Conservation (phyloP, 2,329 filamentous ascomycete species). For the Hypoxylon sp. region DNA sequence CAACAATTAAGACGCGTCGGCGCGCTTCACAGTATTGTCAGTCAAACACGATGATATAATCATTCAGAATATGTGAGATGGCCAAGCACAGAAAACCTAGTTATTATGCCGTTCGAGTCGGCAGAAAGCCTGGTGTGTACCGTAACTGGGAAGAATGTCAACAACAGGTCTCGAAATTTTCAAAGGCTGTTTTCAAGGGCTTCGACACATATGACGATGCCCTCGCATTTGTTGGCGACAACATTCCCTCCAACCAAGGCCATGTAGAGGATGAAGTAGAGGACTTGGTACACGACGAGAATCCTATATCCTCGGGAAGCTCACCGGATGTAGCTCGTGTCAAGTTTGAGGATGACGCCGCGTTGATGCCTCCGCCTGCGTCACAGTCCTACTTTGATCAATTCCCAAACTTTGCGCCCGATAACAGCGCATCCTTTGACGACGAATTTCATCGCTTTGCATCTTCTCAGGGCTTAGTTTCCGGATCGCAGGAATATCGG, state of each 20-base stretch:
- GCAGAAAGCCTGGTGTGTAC: slow-evolving; percentile 44
- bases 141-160: slow-evolving; percentile 39
- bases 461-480: slow-evolving; percentile 44
- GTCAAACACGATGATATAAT: background rate
- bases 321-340: background rate
- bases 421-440: slow-evolving; percentile 43
- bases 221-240: slow-evolving; percentile 20
- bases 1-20: slow-evolving; percentile 18
- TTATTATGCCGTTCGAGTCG: slow-evolving; percentile 45
- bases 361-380: slow-evolving; percentile 33
- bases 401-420: slow-evolving; percentile 43
- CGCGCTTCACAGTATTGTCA: background rate
- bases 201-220: slow-evolving; percentile 27
- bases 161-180: slow-evolving; percentile 26
- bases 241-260: background rate
- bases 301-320: background rate
- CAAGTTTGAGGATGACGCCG: slow-evolving; percentile 13
- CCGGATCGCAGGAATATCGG: slow-evolving; percentile 31
- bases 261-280: slow-evolving; percentile 2
- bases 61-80: slow-evolving; percentile 19
- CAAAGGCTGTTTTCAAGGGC: slow-evolving; percentile 24
- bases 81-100: slow-evolving; percentile 22
- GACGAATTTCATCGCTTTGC: slow-evolving; percentile 49
- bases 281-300: background rate
- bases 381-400: slow-evolving; percentile 49